Percentiles rank a stretch among this genome's conserved stretches.
Conservation (phyloP, 768 basidiomycete species). For the Astraeus odoratus region DNA sequence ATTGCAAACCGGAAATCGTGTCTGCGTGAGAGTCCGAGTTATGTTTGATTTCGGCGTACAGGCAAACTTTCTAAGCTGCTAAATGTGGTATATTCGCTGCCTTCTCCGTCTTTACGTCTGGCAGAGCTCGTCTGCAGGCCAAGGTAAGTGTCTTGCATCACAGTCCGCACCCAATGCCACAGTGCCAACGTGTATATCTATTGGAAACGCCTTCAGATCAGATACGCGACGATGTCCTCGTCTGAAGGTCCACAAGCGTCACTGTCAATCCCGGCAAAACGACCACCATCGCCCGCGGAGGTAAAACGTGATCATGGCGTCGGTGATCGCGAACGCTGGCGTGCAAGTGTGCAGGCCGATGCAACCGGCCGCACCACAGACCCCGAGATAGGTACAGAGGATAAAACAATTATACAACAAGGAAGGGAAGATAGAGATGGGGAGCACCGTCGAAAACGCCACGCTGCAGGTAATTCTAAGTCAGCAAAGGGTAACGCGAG, state of each 20-base stretch:
- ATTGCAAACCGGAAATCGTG: too few species aligned
- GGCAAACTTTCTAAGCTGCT: too few species aligned
- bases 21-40: too few species aligned
- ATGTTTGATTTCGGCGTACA: too few species aligned
- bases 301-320: neutral
- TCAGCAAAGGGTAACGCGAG: constrained; percentile 33
- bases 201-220: neutral
- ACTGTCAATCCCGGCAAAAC: constrained; percentile 8
- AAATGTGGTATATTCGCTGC: constrained; percentile 14
- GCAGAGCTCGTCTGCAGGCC: neutral
- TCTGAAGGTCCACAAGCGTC: constrained; percentile 1
- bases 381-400: constrained; percentile 1
- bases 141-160: constrained; percentile 1
- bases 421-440: neutral
- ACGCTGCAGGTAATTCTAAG: constrained; percentile 27
- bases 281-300: neutral
- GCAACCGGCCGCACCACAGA: constrained; percentile 12
- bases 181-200: too few species aligned
- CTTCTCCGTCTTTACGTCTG: neutral
- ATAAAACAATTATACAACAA: neutral
- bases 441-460: constrained; percentile 9
- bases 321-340: too few species aligned
- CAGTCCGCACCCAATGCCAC: neutral
- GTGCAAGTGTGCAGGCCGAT: neutral
- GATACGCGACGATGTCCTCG: constrained; percentile 1